Evolutionary conservation across 1,284 basidiomycete species (phyloP), one percentile per base, ranked within the genome.

Genomic region (Vanrija sp.): DNA sequence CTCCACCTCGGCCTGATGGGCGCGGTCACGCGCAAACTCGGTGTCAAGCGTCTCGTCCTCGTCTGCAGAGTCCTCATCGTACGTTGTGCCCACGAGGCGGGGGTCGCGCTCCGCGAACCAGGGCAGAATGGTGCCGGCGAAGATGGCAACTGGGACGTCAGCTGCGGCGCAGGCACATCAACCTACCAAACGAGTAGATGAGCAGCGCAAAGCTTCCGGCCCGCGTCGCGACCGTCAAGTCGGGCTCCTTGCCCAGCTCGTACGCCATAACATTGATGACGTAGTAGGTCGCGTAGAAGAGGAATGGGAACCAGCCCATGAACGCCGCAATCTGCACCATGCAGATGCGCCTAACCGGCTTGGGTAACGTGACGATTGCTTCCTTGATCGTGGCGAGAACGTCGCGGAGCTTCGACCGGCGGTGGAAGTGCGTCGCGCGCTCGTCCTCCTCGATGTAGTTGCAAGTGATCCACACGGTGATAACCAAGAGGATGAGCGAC

Each of bases 221-320:
- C 24, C 91, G 82, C 0, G 89, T 94, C 0, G 95, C 93, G 24
- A 83, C 64, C 44, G 93, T 89, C 22, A 82, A 79, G 67, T 90
- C 82, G 7, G 91, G 89, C 57, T 89, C 88, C 53, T 76, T 66
- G 9, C 80, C 80, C 0, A 83, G 73, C 68, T 94, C 85, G 49
- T 85, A 80, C 3, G 89, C 88, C 88, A 94, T 90, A 22, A 95
- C 81, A 75, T 95, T 89, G 6, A 89, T 87, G 54, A 96, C 82
- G 67, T 93, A 97, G 2, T 90, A 93, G 1, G 93, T 96, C 82
- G 89, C 84, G 69, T 95, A 96, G 76, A 96, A 96, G 35, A 97
- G 78, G 78, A 94, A 94, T 0, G 92, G 92, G 69, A 95, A 96
- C 89, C 88, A 86, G 58, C 73, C 73, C 70, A 73, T 77, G 63